phyloP scores from a whole-genome alignment of 164 flowering plant species.

The Amborella trichopoda region DNA sequence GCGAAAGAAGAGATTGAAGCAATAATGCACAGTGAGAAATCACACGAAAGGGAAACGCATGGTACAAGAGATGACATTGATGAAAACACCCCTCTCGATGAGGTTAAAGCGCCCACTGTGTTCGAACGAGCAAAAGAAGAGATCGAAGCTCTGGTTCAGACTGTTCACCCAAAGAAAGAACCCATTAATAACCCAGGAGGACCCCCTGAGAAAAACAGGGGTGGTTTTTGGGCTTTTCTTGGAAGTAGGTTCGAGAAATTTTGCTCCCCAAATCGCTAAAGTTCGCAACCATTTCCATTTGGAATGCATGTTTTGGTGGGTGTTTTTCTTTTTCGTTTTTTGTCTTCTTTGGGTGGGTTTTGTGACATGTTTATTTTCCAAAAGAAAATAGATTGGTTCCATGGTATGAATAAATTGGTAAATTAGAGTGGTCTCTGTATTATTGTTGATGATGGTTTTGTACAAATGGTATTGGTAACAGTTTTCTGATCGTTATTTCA shows the following conservation, averaged over 20 bases:
- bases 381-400: too few relatives aligned
- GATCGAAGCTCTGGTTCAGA: conserved; percentile 45
- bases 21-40: conserved; percentile 18
- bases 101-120: conserved; percentile 54
- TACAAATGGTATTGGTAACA: too few relatives aligned
- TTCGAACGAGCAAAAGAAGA: conserved; percentile 65
- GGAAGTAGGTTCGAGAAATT: conserved; percentile 20
- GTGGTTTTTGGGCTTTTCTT: conserved; percentile 13
- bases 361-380: too few relatives aligned
- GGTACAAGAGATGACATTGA: conserved; percentile 58
- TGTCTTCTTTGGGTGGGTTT: too few relatives aligned
- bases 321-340: too few relatives aligned
- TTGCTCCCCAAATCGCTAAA: conserved; percentile 8
- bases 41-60: conserved; percentile 52
- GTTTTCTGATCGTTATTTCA: too few relatives aligned
- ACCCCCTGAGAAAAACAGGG: conserved; percentile 11
- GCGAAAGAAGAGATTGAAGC: conserved; percentile 46
- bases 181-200: conserved; percentile 15
- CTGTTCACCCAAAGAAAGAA: conserved; percentile 44
- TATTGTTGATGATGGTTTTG: too few relatives aligned
- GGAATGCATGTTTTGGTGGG: too few relatives aligned
- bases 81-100: conserved; percentile 39
- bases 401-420: too few relatives aligned
- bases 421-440: too few relatives aligned
- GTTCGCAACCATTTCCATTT: too few relatives aligned